Conservation (phyloP, 768 basidiomycete genomes). For the Fibroporia radiculosa region DNA sequence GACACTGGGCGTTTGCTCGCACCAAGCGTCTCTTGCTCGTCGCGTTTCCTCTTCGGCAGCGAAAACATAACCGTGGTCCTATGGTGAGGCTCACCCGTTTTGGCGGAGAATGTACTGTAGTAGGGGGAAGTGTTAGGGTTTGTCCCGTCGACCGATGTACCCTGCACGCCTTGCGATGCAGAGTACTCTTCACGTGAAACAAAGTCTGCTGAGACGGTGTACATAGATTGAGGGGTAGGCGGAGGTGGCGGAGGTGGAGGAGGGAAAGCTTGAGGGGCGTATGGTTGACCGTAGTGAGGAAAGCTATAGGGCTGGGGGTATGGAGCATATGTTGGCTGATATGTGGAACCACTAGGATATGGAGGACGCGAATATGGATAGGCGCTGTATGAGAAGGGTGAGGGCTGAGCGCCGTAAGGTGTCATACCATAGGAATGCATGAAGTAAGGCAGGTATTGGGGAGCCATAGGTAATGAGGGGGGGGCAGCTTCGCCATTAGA, state of each 20-base stretch:
- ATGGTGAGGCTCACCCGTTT: slow-evolving; percentile 5
- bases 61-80: background rate
- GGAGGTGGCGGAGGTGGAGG: slow-evolving; percentile 3
- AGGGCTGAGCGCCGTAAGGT: slow-evolving; percentile 12
- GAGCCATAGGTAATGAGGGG: background rate
- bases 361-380: background rate
- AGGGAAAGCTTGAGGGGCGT: background rate
- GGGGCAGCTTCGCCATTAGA: background rate
- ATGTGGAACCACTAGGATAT: too few relatives aligned
- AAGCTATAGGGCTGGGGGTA: slow-evolving; percentile 14
- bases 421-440: slow-evolving; percentile 29
- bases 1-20: background rate
- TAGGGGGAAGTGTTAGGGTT: background rate
- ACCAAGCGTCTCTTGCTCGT: background rate
- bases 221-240: slow-evolving; percentile 5
- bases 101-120: slow-evolving; percentile 6
- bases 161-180: background rate
- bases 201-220: slow-evolving; percentile 2
- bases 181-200: background rate
- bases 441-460: slow-evolving; percentile 27
- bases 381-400: slow-evolving; percentile 12
- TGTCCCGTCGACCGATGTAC: background rate
- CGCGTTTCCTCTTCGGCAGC: background rate
- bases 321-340: slow-evolving; percentile 6
- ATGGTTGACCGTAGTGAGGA: slow-evolving; percentile 8